These are phyloP conservation scores for Linderniella brevidens DNA, from an alignment of 257 asterid genomes.

Conservation along the genomic window DNA sequence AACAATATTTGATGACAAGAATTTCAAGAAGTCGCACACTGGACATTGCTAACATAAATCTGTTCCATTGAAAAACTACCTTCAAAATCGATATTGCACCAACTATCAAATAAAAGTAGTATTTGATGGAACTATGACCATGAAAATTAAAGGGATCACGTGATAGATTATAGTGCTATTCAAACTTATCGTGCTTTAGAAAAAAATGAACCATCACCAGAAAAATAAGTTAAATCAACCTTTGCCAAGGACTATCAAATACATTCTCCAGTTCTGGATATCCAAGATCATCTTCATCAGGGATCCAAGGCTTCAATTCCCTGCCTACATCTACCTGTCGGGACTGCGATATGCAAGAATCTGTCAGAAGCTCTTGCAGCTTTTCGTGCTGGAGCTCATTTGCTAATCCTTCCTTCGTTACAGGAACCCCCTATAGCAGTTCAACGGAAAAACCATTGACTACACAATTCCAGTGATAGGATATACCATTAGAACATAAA, in stretches of 20 bases:
- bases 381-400: constrained; percentile 48
- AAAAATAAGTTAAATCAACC: constrained; percentile 24
- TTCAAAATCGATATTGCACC: too few species aligned
- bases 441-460: constrained; percentile 5
- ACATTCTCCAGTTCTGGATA: constrained; percentile 62
- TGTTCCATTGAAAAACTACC: too few species aligned
- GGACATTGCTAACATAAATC: too few species aligned
- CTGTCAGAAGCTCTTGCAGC: constrained; percentile 74
- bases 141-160: too few species aligned
- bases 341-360: constrained; percentile 78
- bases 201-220: constrained; percentile 9
- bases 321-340: constrained; percentile 46
- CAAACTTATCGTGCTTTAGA: constrained; percentile 4
- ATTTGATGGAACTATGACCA: too few species aligned
- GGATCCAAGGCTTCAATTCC: constrained; percentile 87
- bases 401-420: constrained; percentile 42
- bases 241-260: constrained; percentile 78
- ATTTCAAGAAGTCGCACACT: not conserved
- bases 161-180: too few species aligned
- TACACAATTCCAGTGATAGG: constrained; percentile 4
- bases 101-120: too few species aligned
- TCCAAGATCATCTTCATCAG: constrained; percentile 63
- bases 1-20: not conserved
- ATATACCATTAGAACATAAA: constrained; percentile 1
- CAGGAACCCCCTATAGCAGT: constrained; percentile 58